Evolutionary conservation across 495 filamentous ascomycete species (phyloP), one percentile per base, ranked within the genome.

Genomic region (Penicillium subrubescens): DNA sequence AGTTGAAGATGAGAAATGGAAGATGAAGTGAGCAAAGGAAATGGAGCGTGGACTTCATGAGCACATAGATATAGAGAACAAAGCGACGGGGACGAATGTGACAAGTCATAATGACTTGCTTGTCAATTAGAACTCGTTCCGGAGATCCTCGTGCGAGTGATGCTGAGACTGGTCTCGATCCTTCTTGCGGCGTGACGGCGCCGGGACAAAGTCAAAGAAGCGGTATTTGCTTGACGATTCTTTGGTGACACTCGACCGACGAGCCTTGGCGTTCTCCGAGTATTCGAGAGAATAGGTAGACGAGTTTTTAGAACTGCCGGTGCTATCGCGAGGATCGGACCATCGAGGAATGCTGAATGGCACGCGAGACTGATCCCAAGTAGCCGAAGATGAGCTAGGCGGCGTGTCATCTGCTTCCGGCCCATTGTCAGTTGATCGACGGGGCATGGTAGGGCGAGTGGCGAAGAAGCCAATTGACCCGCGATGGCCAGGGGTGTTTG

Each of bases 381-480:
- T 82, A 37, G 81, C 81, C 12, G 82, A 84, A 3, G 82, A 82
- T 12, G 83, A 85, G 63, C 78, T 83, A 21, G 82, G 82, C 8
- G 83, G 82, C 2, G 82, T 84, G 39, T 82, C 81, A 12, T 81
- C 78, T 10, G 80, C 77, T 17, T 83, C 80, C 5, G 73, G 67
- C 8, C 61, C 70, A 63, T 77, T 71, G 48, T 82, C 73, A 23
- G 79, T 80, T 27, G 81, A 81, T 33, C 75, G 75, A 29, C 82
- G 79, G 25, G 80, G 78, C 12, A 80, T 69, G 17, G 76, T 64
- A 35, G 77, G 79, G 5, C 77, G 75, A 1, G 77, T 64, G 14
- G 75, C 65, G 53, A 83, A 83, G 64, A 79, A 79, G 1, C 79
- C 80, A 56, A 80, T 75, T 46, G 82, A 83, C 60, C 80, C 81